Conservation (phyloP, 345 rosid species). For the Draba incana region DNA sequence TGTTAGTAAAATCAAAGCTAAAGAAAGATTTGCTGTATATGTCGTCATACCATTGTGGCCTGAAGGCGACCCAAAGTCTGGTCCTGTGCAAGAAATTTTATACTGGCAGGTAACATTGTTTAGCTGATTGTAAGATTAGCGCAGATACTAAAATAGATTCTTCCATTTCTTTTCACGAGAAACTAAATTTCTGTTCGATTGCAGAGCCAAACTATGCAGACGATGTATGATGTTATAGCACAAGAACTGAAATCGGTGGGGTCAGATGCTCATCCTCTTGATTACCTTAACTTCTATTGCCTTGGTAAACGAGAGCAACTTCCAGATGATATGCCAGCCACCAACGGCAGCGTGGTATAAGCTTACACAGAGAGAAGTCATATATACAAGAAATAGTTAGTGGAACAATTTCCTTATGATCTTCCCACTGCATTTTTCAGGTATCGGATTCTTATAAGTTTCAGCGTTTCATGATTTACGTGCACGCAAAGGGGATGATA, state of each 20-base stretch:
- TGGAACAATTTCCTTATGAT: slow-evolving; percentile 1
- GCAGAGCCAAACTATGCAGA: slow-evolving; percentile 91
- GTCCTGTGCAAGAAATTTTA: slow-evolving; percentile 86
- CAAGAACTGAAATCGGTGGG: slow-evolving; percentile 55
- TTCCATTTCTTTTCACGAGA: slow-evolving; percentile 14
- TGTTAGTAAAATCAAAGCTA: slow-evolving; percentile 83
- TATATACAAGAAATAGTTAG: background rate
- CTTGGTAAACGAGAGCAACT: slow-evolving; percentile 72
- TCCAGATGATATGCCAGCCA: slow-evolving; percentile 34
- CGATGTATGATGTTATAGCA: slow-evolving; percentile 79
- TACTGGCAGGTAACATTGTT: slow-evolving; percentile 79
- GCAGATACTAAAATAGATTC: background rate
- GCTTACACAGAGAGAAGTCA: background rate
- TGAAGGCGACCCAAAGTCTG: slow-evolving; percentile 90
- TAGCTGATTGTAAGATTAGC: slow-evolving; percentile 3
- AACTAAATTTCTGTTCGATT: slow-evolving; percentile 26
- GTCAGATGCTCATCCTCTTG: slow-evolving; percentile 64
- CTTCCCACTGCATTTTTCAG: slow-evolving; percentile 39
- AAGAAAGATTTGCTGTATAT: slow-evolving; percentile 88
- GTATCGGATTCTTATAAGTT: slow-evolving; percentile 50
- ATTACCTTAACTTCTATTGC: slow-evolving; percentile 95
- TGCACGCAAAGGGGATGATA: slow-evolving; percentile 93
- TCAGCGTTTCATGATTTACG: slow-evolving; percentile 85
- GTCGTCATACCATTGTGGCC: slow-evolving; percentile 97
- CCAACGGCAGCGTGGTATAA: slow-evolving; percentile 55